These are phyloP conservation scores for Chaetomium fimeti DNA, from an alignment of 495 filamentous ascomycete genomes.

Conservation along the genomic window DNA sequence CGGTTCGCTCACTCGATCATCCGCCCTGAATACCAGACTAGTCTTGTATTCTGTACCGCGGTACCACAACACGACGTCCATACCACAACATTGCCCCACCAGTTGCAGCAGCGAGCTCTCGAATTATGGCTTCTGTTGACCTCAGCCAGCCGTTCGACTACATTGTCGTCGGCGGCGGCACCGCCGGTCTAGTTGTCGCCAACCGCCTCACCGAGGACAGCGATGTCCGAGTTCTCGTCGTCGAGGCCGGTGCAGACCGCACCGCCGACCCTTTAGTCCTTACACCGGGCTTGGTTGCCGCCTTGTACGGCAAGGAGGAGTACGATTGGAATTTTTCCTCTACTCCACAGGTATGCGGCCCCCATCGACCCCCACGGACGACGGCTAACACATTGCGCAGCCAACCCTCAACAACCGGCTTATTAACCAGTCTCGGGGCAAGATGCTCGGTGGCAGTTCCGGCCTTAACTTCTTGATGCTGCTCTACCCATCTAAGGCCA, in stretches of 20 bases:
- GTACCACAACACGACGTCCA: no score
- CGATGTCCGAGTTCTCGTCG: slow-evolving; percentile 45
- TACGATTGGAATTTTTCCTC: slow-evolving; percentile 57
- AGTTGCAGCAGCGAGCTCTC: background rate
- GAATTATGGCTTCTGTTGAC: slow-evolving; percentile 16
- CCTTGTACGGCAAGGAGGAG: slow-evolving; percentile 48
- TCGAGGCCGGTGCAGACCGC: slow-evolving; percentile 56
- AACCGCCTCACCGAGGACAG: slow-evolving; percentile 50
- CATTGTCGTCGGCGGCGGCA: slow-evolving; percentile 82
- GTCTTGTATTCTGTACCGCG: background rate
- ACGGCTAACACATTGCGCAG: slow-evolving; percentile 25
- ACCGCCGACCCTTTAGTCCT: slow-evolving; percentile 48
- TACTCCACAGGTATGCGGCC: slow-evolving; percentile 45
- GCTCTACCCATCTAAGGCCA: slow-evolving; percentile 45
- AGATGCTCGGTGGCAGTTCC: slow-evolving; percentile 57
- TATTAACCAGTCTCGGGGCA: slow-evolving; percentile 49
- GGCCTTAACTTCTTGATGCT: slow-evolving; percentile 55
- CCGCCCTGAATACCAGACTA: background rate
- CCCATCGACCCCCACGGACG: slow-evolving; percentile 1
- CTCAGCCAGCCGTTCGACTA: slow-evolving; percentile 62
- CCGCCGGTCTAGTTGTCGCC: slow-evolving; percentile 83
- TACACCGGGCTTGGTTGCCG: slow-evolving; percentile 46
- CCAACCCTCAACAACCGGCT: slow-evolving; percentile 35
- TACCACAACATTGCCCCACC: background rate
- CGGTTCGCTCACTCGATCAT: background rate